phyloP scores from a whole-genome alignment of 306 rosid genomes.

The Lathyrus sativus region DNA sequence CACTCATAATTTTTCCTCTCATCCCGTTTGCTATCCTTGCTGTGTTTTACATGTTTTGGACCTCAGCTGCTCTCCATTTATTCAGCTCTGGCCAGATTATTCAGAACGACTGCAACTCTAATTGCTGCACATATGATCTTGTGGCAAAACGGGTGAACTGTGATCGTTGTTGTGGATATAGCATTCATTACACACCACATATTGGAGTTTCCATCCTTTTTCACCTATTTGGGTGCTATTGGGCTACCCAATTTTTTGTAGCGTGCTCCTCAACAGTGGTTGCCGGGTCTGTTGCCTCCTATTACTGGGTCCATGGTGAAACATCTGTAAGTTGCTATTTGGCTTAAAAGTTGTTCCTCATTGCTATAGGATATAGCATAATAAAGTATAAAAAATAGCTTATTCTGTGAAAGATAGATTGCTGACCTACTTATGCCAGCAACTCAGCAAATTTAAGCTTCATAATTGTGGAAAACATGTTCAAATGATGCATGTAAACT shows the following conservation, averaged over 20 bases:
- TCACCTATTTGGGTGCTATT: slow-evolving; percentile 91
- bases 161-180: slow-evolving; percentile 86
- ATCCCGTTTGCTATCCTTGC: slow-evolving; percentile 78
- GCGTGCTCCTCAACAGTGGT: slow-evolving; percentile 88
- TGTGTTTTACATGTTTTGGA: slow-evolving; percentile 92
- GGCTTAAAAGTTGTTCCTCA: slow-evolving; percentile 16
- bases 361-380: background rate
- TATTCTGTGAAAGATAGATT: background rate
- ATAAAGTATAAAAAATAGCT: slow-evolving; percentile 5
- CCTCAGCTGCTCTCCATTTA: slow-evolving; percentile 88
- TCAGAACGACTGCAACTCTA: slow-evolving; percentile 81
- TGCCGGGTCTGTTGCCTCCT: slow-evolving; percentile 95
- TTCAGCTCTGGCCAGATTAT: slow-evolving; percentile 90
- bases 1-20: slow-evolving; percentile 82
- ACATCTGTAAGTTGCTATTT: slow-evolving; percentile 66
- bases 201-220: slow-evolving; percentile 85
- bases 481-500: too few species aligned
- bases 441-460: too few species aligned
- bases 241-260: slow-evolving; percentile 90
- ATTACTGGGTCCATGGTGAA: slow-evolving; percentile 91
- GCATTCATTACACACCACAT: slow-evolving; percentile 87
- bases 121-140: slow-evolving; percentile 91
- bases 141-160: slow-evolving; percentile 73
- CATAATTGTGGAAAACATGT: too few species aligned
- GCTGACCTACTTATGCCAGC: background rate